Evolutionary conservation across 306 rosid species (phyloP).

Genomic region (Vicia villosa): DNA sequence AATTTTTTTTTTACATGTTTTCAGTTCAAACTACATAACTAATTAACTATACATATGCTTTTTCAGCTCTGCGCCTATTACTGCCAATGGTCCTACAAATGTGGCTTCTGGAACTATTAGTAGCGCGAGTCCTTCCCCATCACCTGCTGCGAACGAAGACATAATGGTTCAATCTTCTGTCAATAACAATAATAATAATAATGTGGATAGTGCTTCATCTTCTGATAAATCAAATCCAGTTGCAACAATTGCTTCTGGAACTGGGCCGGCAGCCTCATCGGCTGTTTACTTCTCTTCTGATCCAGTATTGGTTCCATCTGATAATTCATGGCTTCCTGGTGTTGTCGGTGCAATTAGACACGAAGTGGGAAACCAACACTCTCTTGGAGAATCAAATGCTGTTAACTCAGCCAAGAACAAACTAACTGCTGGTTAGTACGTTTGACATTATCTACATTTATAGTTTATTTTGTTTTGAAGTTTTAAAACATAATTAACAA

Average conservation of each 20-base stretch:
- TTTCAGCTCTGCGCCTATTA: conserved; percentile 63
- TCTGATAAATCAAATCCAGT: conserved; percentile 50
- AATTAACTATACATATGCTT: conserved; percentile 24
- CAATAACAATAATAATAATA: conserved; percentile 40
- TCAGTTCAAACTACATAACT: conserved; percentile 18
- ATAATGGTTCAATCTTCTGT: conserved; percentile 48
- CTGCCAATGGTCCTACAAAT: conserved; percentile 56
- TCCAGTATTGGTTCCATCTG: conserved; percentile 64
- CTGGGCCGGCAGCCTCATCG: conserved; percentile 51
- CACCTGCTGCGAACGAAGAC: conserved; percentile 48
- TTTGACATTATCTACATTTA: conserved; percentile 20
- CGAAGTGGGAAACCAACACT: conserved; percentile 58
- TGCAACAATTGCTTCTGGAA: conserved; percentile 40
- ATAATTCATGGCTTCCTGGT: conserved; percentile 63
- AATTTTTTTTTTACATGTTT: conserved; percentile 4
- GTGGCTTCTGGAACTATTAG: conserved; percentile 53
- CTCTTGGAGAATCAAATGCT: conserved; percentile 58
- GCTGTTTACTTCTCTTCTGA: conserved; percentile 64
- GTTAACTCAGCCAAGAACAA: conserved; percentile 47
- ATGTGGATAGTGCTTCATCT: conserved; percentile 46
- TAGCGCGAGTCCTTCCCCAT: conserved; percentile 43
- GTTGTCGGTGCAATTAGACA: conserved; percentile 61
- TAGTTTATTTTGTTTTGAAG: conserved; percentile 27
- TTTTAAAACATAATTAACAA: conserved; percentile 32
- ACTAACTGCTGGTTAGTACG: conserved; percentile 54